Conservation (phyloP, 306 rosid genomes). For the Vigna mungo region DNA sequence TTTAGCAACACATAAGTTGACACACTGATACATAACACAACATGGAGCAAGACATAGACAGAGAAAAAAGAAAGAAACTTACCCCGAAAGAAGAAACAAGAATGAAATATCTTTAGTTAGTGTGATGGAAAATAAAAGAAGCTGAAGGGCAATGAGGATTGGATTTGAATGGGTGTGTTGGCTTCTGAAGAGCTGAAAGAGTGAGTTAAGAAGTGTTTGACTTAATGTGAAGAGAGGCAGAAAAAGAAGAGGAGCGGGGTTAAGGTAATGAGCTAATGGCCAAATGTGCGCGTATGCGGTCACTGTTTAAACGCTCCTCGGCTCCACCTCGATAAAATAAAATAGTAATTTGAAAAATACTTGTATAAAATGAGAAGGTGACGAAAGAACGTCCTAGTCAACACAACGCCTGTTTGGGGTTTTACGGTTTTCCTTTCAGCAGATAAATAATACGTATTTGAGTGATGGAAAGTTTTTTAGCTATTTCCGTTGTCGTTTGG, state of each 20-base stretch:
- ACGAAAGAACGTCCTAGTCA: conserved; percentile 20
- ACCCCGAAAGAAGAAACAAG: conserved; percentile 33
- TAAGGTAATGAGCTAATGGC: conserved; percentile 26
- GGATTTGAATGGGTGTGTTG: conserved; percentile 32
- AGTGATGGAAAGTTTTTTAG: not conserved
- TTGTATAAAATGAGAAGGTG: not conserved
- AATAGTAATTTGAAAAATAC: not conserved
- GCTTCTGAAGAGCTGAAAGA: conserved; percentile 26
- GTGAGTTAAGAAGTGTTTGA: conserved; percentile 23
- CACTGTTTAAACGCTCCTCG: conserved; percentile 60
- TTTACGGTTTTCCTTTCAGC: not conserved
- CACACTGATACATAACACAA: not conserved
- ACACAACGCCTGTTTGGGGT: not conserved
- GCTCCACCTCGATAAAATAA: conserved; percentile 47
- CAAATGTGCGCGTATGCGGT: conserved; percentile 41
- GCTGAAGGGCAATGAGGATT: not conserved
- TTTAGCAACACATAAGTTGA: not conserved
- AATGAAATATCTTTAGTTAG: not conserved
- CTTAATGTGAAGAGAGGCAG: conserved; percentile 3
- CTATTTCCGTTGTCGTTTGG: conserved; percentile 28
- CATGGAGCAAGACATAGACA: not conserved
- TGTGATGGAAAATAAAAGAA: not conserved
- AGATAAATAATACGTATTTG: conserved; percentile 8
- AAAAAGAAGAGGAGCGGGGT: conserved; percentile 39
- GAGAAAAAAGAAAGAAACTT: conserved; percentile 4